phyloP scores from a whole-genome alignment of 495 filamentous ascomycete genomes.

The Penicillium longicatenatum region DNA sequence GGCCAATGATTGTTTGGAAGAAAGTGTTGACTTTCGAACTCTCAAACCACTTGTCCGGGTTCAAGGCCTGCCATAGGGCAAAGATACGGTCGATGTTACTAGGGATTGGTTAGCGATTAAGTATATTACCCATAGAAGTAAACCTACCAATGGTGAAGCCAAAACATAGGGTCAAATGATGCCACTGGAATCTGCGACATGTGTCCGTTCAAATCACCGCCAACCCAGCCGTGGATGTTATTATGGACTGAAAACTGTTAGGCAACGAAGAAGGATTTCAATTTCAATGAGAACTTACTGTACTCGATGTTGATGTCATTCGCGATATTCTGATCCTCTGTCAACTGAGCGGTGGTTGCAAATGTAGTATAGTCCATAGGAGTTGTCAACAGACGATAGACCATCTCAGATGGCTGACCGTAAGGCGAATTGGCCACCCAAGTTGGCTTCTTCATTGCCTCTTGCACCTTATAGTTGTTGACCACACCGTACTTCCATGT shows the following conservation, averaged over 20 bases:
- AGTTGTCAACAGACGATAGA: slow-evolving; percentile 13
- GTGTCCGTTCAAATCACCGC: slow-evolving; percentile 37
- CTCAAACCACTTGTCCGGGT: slow-evolving; percentile 32
- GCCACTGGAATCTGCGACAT: slow-evolving; percentile 43
- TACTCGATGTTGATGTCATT: slow-evolving; percentile 39
- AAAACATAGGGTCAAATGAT: slow-evolving; percentile 50
- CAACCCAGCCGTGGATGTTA: slow-evolving; percentile 42
- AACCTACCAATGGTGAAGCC: slow-evolving; percentile 21
- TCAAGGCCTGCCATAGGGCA: slow-evolving; percentile 41
- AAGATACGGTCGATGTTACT: slow-evolving; percentile 46
- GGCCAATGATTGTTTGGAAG: slow-evolving; percentile 21
- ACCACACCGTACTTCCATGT: slow-evolving; percentile 14
- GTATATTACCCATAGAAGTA: background rate
- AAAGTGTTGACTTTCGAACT: slow-evolving; percentile 13
- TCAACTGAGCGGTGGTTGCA: slow-evolving; percentile 30
- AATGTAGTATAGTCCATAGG: slow-evolving; percentile 29
- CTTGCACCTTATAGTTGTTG: slow-evolving; percentile 16
- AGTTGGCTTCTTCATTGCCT: slow-evolving; percentile 1
- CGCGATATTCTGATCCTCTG: slow-evolving; percentile 3
- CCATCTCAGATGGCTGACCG: slow-evolving; percentile 14
- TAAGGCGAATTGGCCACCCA: background rate
- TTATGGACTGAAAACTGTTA: slow-evolving; percentile 30
- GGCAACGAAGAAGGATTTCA: background rate
- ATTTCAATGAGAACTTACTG: slow-evolving; percentile 6
- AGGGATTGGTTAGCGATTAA: background rate